phyloP scores from a whole-genome alignment of 768 basidiomycete species.

The Boletus edulis region DNA sequence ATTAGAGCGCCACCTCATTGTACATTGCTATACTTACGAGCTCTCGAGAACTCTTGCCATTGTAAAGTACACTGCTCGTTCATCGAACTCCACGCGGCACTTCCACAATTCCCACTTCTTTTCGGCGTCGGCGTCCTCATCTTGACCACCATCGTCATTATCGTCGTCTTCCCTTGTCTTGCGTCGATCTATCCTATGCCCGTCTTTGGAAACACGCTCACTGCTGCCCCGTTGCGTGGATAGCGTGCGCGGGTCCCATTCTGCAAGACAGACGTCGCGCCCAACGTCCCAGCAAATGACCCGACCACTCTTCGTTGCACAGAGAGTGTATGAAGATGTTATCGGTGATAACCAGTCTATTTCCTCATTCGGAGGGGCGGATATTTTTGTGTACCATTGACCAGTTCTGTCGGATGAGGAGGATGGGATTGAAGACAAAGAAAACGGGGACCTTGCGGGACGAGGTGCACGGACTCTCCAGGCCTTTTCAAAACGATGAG shows the following conservation, averaged over 20 bases:
- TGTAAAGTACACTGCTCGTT: slow-evolving; percentile 67
- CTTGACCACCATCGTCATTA: slow-evolving; percentile 8
- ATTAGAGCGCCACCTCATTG: slow-evolving; percentile 1
- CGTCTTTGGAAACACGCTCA: slow-evolving; percentile 11
- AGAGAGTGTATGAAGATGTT: slow-evolving; percentile 73
- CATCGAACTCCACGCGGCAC: slow-evolving; percentile 73
- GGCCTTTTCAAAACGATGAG: slow-evolving; percentile 55
- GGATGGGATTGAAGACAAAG: slow-evolving; percentile 23
- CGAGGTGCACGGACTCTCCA: slow-evolving; percentile 61
- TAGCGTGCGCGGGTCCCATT: slow-evolving; percentile 57
- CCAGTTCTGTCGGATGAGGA: slow-evolving; percentile 22
- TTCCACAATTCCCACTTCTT: slow-evolving; percentile 73
- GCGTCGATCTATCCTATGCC: slow-evolving; percentile 2
- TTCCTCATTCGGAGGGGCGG: slow-evolving; percentile 63
- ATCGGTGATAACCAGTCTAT: slow-evolving; percentile 79
- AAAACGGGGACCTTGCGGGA: slow-evolving; percentile 39
- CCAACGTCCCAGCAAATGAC: slow-evolving; percentile 78
- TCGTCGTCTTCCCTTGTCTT: slow-evolving; percentile 9
- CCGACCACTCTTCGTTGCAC: slow-evolving; percentile 71
- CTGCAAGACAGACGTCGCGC: slow-evolving; percentile 56
- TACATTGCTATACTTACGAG: slow-evolving; percentile 37
- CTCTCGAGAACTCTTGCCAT: slow-evolving; percentile 64
- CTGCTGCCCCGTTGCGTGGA: neutral
- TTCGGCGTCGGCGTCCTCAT: slow-evolving; percentile 17
- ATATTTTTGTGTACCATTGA: slow-evolving; percentile 67